Evolutionary conservation across 1,284 basidiomycete genomes (phyloP), one percentile per base, ranked within the genome.

Genomic region (Cerioporus squamosus): DNA sequence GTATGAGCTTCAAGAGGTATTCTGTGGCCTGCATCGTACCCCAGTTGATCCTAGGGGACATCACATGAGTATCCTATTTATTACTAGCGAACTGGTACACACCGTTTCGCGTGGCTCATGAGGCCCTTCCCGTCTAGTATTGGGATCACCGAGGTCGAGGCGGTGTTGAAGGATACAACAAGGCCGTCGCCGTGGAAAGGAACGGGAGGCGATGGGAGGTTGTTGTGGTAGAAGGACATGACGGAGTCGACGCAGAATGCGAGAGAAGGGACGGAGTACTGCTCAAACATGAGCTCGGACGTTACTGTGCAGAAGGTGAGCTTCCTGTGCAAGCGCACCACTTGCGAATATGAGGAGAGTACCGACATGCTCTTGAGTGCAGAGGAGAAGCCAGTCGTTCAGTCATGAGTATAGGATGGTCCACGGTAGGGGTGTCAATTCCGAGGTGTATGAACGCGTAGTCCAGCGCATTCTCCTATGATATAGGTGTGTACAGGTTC

Each of bases 201-300:
- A 1, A 65, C 58, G 3, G 70, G 60, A 2, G 68, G 63, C 0
- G 69, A 62, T 6, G 79, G 77, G 2, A 76, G 76, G 61, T 86
- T 82, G 71, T 92, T 91, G 66, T 89, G 81, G 68, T 91, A 94
- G 68, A 97, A 96, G 1, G 96, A 95, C 83, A 98, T 97, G 57
- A 97, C 79, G 7, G 92, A 90, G 71, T 99, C 97, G 62, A 98
- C 79, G 57, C 94, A 94, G 73, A 94, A 99, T 15, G 91, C 82
- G 45, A 98, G 81, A 2, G 90, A 88, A 0, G 96, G 96, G 1
- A 91, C 94, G 17, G 83, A 83, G 72, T 99, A 99, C 47, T 90
- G 86, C 77, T 99, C 97, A 71, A 99, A 99, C 74, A 99, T 85
- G 23, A 99, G 85, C 72, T 99, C 97, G 1, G 95, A 96, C 24